Conservation (phyloP, 352 stramenopile genomes). For the Phytophthora tubulina region DNA sequence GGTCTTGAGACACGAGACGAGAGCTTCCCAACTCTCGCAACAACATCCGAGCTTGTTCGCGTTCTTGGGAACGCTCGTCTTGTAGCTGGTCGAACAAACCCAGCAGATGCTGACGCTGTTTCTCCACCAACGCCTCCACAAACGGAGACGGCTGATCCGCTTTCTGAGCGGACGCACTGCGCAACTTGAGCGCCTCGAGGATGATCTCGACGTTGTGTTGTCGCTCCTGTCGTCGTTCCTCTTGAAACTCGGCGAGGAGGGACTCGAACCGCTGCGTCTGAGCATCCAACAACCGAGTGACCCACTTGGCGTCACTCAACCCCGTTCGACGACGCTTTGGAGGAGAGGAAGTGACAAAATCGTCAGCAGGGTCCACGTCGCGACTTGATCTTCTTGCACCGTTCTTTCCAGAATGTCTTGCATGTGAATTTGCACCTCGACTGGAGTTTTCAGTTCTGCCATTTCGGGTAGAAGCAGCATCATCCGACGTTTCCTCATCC, state of each 20-base stretch:
- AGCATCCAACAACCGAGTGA: conserved; percentile 43
- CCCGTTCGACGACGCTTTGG: conserved; percentile 34
- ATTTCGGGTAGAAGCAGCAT: conserved; percentile 17
- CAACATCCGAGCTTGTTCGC: conserved; percentile 43
- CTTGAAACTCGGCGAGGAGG: conserved; percentile 49
- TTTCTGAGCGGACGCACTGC: conserved; percentile 32
- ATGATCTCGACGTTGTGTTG: conserved; percentile 55
- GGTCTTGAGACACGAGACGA: conserved; percentile 27
- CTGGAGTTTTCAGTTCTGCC: conserved; percentile 26
- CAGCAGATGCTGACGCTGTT: conserved; percentile 49
- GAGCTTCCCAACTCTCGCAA: conserved; percentile 36
- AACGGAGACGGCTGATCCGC: conserved; percentile 37
- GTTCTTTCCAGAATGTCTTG: conserved; percentile 15
- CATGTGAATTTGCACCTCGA: conserved; percentile 20
- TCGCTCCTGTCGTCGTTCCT: conserved; percentile 50
- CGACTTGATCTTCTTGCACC: conserved; percentile 23
- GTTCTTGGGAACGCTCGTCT: conserved; percentile 44
- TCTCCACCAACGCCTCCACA: conserved; percentile 48
- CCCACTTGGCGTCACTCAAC: conserved; percentile 45
- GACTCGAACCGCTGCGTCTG: conserved; percentile 51
- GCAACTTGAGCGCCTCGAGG: conserved; percentile 46
- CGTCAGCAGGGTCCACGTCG: conserved; percentile 12
- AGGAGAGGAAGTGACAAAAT: conserved; percentile 2
- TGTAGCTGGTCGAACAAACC: conserved; percentile 51
- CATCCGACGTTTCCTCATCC: conserved; percentile 12